Conservation (phyloP, 495 filamentous ascomycete species). For the Neurospora sp. region DNA sequence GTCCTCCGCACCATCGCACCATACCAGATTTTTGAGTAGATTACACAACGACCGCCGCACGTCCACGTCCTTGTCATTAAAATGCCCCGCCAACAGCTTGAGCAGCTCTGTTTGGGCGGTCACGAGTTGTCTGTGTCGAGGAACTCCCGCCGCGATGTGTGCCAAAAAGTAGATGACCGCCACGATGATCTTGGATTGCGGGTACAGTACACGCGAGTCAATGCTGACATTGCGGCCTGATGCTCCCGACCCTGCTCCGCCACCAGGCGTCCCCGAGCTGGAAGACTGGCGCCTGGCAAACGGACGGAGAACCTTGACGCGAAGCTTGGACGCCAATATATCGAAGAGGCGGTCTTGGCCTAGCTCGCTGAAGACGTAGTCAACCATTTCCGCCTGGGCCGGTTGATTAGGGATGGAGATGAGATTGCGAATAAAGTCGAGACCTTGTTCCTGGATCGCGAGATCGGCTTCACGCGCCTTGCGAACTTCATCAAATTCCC, state of each 20-base stretch:
- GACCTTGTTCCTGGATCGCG: slow-evolving; percentile 78
- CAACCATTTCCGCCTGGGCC: slow-evolving; percentile 59
- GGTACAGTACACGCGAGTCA: slow-evolving; percentile 39
- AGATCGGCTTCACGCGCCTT: slow-evolving; percentile 67
- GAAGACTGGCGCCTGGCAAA: slow-evolving; percentile 22
- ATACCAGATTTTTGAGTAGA: slow-evolving; percentile 74
- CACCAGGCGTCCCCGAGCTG: background rate
- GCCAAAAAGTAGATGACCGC: slow-evolving; percentile 68
- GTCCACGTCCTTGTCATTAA: slow-evolving; percentile 56
- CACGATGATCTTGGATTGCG: slow-evolving; percentile 61
- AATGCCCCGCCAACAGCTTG: slow-evolving; percentile 59
- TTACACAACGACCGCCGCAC: slow-evolving; percentile 70
- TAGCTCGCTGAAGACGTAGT: slow-evolving; percentile 66
- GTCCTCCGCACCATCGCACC: slow-evolving; percentile 63
- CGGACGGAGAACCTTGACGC: slow-evolving; percentile 41
- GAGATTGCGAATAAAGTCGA: slow-evolving; percentile 84
- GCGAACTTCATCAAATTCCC: slow-evolving; percentile 44
- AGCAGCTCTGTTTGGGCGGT: slow-evolving; percentile 47
- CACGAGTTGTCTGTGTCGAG: slow-evolving; percentile 60
- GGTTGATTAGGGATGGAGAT: slow-evolving; percentile 38
- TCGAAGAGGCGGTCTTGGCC: slow-evolving; percentile 66
- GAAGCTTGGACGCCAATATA: slow-evolving; percentile 63
- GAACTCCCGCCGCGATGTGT: slow-evolving; percentile 72
- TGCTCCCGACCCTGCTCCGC: background rate
- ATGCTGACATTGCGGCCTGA: slow-evolving; percentile 3